phyloP scores from a whole-genome alignment of 2,329 filamentous ascomycete genomes.

The Verticillium dahliae region DNA sequence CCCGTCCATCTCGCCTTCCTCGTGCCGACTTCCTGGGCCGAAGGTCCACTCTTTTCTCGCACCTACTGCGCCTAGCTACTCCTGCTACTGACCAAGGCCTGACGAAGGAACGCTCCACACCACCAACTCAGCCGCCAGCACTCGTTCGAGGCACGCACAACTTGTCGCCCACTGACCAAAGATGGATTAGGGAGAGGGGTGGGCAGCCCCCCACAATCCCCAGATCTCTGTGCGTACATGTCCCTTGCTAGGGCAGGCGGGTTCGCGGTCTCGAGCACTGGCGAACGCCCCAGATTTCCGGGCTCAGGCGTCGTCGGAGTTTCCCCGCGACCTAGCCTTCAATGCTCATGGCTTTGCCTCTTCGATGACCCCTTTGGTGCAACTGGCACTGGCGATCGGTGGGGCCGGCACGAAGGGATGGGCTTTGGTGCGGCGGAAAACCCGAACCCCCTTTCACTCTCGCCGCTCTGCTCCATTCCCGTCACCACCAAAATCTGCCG shows the following conservation, averaged over 20 bases:
- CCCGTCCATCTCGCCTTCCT: not conserved
- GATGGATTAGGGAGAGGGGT: not conserved
- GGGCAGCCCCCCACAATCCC: not conserved
- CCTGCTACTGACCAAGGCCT: not conserved
- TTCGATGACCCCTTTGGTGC: no score
- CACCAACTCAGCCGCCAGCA: not conserved
- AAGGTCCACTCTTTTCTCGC: not conserved
- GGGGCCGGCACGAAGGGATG: no score
- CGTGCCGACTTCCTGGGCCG: not conserved
- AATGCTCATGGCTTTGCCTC: not conserved
- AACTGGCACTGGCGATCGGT: no score
- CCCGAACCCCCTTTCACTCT: no score
- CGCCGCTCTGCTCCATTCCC: not conserved
- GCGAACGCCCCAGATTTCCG: not conserved
- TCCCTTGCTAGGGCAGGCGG: not conserved
- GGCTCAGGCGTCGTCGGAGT: not conserved
- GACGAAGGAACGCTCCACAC: not conserved
- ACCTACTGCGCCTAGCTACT: not conserved
- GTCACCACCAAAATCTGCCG: not conserved
- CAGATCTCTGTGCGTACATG: not conserved
- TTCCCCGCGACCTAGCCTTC: not conserved
- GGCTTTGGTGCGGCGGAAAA: no score
- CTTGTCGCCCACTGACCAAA: not conserved
- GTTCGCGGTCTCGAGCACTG: not conserved
- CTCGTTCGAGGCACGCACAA: not conserved